Evolutionary conservation across 2,329 filamentous ascomycete species (phyloP), one percentile per base, ranked within the genome.

Genomic region (Tolypocladium tundrense): DNA sequence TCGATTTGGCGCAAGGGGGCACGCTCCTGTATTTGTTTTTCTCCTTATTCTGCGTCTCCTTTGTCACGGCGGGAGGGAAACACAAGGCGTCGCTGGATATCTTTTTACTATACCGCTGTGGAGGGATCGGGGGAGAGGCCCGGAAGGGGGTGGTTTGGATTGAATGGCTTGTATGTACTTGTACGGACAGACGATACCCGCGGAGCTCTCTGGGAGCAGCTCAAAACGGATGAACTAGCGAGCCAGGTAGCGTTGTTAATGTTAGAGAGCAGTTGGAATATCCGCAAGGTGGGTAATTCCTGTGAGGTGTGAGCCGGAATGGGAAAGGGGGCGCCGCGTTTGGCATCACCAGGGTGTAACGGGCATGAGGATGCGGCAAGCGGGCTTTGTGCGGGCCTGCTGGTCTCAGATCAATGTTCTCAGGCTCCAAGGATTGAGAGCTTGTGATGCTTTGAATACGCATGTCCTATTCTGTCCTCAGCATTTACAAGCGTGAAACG

Each of bases 171-270:
- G 48, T 35, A 14, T 60, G 55, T 59, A 57, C 31, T 59, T 59
- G 41, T 51, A 51, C 9, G 27, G 45, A 33, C 9, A 27, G 48
- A 59, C 55, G 57, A 60, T 60, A 60, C 57, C 59, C 59, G 48
- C 40, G 57, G 57, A 43, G 57, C 43, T 57, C 39, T 52, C 54
- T 39, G 31, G 42, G 57, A 53, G 33, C 53, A 54, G 54, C 54
- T 54, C 19, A 13, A 10, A 52, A 39, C 33, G 31, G 45, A 50
- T 33, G 45, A 16, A 50, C 7, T 33, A 10, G 27, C 45, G 27
- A 50, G 16, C 27, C 19, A 33, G 27, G 45, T 33, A n/a, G 45
- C 19, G 48, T 40, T 41, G 33, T 54, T 31, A 27, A 9, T 40
- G 33, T 39, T 54, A 41, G 37, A 54, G 37, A 50, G 27, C 27